phyloP scores from a whole-genome alignment of 305 asterid species.

The Petunia hybrid region DNA sequence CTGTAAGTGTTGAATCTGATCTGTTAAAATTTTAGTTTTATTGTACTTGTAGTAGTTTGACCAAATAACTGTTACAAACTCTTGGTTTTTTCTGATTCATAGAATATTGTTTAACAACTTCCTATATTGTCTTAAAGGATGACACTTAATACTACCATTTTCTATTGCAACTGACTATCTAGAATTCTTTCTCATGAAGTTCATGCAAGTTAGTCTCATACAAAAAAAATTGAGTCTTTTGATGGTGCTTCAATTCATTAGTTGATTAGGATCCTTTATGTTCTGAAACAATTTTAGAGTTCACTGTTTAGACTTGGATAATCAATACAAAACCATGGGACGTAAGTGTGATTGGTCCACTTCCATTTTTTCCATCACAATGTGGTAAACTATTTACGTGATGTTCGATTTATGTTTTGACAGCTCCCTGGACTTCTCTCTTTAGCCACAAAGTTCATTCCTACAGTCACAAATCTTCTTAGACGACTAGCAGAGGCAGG shows the following conservation, averaged over 20 bases:
- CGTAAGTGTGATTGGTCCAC: background rate
- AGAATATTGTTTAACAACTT: background rate
- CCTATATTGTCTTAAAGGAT: background rate
- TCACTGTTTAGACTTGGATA: background rate
- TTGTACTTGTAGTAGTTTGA: constrained; percentile 10
- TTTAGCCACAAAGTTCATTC: constrained; percentile 88
- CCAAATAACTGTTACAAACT: background rate
- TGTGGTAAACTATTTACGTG: constrained; percentile 1
- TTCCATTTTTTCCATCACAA: background rate
- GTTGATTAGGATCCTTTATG: background rate
- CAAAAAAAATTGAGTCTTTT: background rate
- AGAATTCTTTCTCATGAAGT: background rate
- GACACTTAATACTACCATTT: constrained; percentile 11
- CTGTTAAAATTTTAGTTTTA: background rate
- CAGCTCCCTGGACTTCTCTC: constrained; percentile 97
- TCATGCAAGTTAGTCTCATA: background rate
- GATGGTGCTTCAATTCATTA: background rate
- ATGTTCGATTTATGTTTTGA: constrained; percentile 8
- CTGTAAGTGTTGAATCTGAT: constrained; percentile 60
- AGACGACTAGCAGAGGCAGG: constrained; percentile 93
- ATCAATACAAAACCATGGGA: background rate
- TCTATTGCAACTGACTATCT: background rate
- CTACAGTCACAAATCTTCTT: constrained; percentile 94
- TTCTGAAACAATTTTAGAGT: background rate
- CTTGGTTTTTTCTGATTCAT: constrained; percentile 3